Conservation (phyloP, 75 land plant genomes). For the Picea glauca region DNA sequence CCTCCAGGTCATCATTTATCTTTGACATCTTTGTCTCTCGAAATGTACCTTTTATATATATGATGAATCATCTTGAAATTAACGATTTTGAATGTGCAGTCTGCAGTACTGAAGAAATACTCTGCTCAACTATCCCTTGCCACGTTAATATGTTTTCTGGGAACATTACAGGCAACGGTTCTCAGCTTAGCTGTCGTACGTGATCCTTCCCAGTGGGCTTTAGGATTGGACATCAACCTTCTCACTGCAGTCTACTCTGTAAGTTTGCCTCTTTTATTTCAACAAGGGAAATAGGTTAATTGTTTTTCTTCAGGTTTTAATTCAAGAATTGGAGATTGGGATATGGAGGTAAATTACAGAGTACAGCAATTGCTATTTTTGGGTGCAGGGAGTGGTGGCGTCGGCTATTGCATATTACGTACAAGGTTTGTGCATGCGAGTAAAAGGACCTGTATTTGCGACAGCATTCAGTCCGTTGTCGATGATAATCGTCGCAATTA, state of each 20-base stretch:
- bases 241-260: conserved; percentile 36
- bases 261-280: not conserved
- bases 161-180: conserved; percentile 24
- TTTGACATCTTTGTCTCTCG: not conserved
- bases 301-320: no score
- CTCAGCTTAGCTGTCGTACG: conserved; percentile 21
- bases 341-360: no score
- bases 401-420: not conserved
- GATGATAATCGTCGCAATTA: not conserved
- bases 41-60: no score
- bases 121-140: conserved; percentile 32
- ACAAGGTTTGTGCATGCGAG: not conserved
- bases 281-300: no score
- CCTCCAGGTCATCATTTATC: conserved; percentile 17
- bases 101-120: conserved; percentile 20
- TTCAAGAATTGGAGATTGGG: no score
- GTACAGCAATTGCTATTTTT: not conserved
- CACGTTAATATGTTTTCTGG: conserved; percentile 31
- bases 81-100: conserved; percentile 12
- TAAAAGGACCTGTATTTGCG: not conserved
- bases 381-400: not conserved
- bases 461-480: not conserved
- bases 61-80: no score
- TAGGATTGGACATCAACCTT: conserved; percentile 33
- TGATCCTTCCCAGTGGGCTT: conserved; percentile 20